These are phyloP conservation scores for Alloteropsis semialata DNA, from an alignment of 176 grass and related monocot species.

Conservation along the genomic window DNA sequence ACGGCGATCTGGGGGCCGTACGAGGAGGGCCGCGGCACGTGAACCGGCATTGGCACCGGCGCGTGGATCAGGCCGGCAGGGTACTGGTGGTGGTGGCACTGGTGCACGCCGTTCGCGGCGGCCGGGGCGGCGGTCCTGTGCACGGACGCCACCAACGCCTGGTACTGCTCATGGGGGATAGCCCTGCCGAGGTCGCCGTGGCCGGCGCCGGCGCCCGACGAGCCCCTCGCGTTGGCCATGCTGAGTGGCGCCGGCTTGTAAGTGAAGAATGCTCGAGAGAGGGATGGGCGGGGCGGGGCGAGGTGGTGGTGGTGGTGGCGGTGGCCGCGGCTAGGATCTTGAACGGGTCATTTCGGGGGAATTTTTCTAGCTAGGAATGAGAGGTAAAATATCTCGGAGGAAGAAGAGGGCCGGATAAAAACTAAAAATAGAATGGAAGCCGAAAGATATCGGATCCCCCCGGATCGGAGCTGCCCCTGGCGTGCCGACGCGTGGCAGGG, in stretches of 20 bases:
- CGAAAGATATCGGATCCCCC: neutral
- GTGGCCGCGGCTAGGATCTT: too few species aligned
- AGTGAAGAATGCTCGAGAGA: neutral
- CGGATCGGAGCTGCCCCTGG: too few species aligned
- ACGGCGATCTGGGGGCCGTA: neutral
- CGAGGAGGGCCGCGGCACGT: neutral
- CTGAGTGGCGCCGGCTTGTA: neutral
- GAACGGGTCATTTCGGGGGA: neutral
- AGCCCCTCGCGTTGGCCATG: conserved; percentile 46
- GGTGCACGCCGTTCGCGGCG: neutral
- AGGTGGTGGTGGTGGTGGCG: neutral
- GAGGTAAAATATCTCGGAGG: neutral
- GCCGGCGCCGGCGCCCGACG: neutral
- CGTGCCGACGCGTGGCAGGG: too few species aligned
- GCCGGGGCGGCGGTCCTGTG: neutral
- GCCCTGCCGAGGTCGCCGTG: neutral
- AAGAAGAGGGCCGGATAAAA: neutral
- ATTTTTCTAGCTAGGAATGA: conserved; percentile 3
- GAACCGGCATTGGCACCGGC: neutral
- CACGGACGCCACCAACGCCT: conserved; percentile 16
- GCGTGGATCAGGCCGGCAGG: conserved; percentile 17
- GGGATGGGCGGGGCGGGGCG: neutral
- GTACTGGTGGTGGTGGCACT: conserved; percentile 10
- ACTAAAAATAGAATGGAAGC: neutral
- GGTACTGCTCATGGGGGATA: neutral